These are phyloP conservation scores for Rutidosis leptorrhynchoides DNA, from an alignment of 129 eudicot genomes.

Conservation along the genomic window DNA sequence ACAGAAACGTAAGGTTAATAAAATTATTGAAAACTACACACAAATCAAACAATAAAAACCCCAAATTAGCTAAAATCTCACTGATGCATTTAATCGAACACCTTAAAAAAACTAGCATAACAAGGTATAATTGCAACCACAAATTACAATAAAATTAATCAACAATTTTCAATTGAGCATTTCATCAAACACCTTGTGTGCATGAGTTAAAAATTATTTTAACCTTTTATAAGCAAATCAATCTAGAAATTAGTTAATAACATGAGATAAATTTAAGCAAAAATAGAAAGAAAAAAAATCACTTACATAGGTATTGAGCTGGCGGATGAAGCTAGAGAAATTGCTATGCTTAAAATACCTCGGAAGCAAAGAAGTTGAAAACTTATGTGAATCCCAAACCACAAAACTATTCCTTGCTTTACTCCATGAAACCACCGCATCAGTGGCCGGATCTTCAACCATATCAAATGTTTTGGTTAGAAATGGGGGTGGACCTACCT, in stretches of 20 bases:
- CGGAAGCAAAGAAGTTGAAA: conserved; percentile 67
- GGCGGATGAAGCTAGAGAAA: conserved; percentile 89
- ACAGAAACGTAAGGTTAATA: neutral
- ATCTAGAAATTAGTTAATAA: too few relatives aligned
- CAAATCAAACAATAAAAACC: neutral
- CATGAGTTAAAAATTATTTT: neutral
- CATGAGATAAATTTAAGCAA: neutral
- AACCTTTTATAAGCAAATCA: too few relatives aligned
- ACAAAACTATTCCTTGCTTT: conserved; percentile 64
- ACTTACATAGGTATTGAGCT: conserved; percentile 97
- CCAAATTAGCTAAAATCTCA: neutral
- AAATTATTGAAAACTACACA: neutral
- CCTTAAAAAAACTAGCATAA: neutral
- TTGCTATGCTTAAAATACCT: conserved; percentile 78
- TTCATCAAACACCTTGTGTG: neutral
- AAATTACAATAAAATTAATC: neutral
- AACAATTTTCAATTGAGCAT: neutral
- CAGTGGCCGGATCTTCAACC: conserved; percentile 86
- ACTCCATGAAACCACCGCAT: conserved; percentile 85
- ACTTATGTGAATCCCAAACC: conserved; percentile 78
- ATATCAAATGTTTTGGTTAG: conserved; percentile 77
- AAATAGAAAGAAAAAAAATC: neutral
- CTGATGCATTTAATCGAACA: neutral
- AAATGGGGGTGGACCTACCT: conserved; percentile 83
- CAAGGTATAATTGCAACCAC: neutral